Conservation (phyloP, 2,329 filamentous ascomycete species). For the Lizonia empirigonia region DNA sequence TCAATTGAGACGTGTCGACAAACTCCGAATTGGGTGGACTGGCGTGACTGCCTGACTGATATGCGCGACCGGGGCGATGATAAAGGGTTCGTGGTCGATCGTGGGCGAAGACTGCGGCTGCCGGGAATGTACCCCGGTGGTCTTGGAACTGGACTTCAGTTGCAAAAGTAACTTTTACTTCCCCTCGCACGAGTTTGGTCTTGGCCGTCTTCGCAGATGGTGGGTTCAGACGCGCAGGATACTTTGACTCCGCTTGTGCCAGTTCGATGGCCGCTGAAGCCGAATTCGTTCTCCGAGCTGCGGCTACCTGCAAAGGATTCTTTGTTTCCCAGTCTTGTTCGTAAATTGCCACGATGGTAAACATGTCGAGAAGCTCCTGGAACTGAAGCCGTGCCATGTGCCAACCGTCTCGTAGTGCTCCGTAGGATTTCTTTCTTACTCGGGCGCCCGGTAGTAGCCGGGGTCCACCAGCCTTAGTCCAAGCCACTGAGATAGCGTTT, state of each 20-base stretch:
- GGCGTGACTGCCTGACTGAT: neutral
- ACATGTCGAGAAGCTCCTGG: neutral
- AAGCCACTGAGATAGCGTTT: neutral
- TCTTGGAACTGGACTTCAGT: neutral
- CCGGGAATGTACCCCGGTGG: too few species aligned
- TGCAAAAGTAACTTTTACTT: neutral
- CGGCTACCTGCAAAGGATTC: neutral
- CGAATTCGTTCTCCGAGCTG: neutral
- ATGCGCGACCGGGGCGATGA: neutral
- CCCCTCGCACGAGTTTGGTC: neutral
- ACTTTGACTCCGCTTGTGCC: neutral
- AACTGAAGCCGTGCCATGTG: neutral
- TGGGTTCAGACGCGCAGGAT: neutral
- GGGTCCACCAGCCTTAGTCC: slow-evolving; percentile 5
- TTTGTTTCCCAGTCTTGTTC: slow-evolving; percentile 3
- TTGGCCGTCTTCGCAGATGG: neutral
- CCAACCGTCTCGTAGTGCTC: neutral
- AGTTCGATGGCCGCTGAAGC: slow-evolving; percentile 1
- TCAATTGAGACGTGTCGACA: slow-evolving; percentile 1
- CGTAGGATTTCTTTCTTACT: neutral
- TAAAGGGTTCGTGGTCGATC: neutral
- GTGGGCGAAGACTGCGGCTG: neutral
- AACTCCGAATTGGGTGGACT: neutral
- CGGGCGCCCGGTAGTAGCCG: neutral
- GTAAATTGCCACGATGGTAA: neutral